These are phyloP conservation scores for Boletus sp. DNA, from an alignment of 768 basidiomycete species.

Conservation along the genomic window DNA sequence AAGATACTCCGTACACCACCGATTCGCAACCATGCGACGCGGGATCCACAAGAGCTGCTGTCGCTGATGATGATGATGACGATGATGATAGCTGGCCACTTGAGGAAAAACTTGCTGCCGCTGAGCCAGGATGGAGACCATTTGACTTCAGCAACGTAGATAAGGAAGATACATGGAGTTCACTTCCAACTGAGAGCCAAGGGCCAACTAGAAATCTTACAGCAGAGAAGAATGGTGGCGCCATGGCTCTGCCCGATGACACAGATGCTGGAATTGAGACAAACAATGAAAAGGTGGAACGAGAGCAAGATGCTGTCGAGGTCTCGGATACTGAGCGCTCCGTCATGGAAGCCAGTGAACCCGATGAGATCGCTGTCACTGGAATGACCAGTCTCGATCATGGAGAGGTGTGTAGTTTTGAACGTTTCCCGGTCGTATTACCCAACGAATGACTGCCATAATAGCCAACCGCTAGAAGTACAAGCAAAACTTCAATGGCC, in stretches of 20 bases:
- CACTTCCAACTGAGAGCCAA: conserved; percentile 58
- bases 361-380: conserved; percentile 40
- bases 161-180: conserved; percentile 77
- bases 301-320: conserved; percentile 25
- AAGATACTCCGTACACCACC: conserved; percentile 53
- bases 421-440: neutral
- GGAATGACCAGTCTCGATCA: conserved; percentile 37
- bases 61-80: conserved; percentile 47
- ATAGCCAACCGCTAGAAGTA: conserved; percentile 35
- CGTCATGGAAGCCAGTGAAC: conserved; percentile 29
- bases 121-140: conserved; percentile 56
- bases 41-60: neutral
- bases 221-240: conserved; percentile 5
- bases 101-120: conserved; percentile 57
- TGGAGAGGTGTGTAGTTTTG: conserved; percentile 38
- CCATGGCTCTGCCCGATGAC: neutral
- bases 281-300: conserved; percentile 10
- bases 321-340: conserved; percentile 35
- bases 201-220: conserved; percentile 26
- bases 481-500: conserved; percentile 55
- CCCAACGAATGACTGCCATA: conserved; percentile 7
- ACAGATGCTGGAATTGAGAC: conserved; percentile 10
- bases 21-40: conserved; percentile 33
- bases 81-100: conserved; percentile 71
- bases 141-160: conserved; percentile 51